Base-by-base conservation (phyloP, 2,329 filamentous ascomycete genomes). In the Pseudogymnoascus sp. region DNA sequence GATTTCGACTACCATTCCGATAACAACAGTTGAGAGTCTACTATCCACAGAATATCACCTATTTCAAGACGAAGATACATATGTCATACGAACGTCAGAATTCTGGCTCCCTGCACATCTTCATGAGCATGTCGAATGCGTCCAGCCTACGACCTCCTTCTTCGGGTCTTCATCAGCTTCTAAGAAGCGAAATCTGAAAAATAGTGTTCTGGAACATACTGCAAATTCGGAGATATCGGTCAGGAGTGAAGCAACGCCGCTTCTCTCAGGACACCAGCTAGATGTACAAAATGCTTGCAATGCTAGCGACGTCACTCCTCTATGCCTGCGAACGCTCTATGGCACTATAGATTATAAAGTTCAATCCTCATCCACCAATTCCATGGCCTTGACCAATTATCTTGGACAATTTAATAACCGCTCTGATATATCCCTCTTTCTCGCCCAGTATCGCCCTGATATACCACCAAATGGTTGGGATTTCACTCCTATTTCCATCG, bases 61-160 rank as follows among this genome's bases (percentile, higher is more conserved):
- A 63, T 86, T 79, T 71, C 81, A 83, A 65, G 71, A 73, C 30
- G 79, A 84, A 67, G 83, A 82, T 18, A 70, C 76, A 2, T 68
- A 75, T 9, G 68, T 84, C 7, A 75, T 80, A 14, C 78, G 83
- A 41, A 77, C 82, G 0, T 77, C 80, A 1, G 71, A 75, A 41
- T 86, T 82, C 82, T 84, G 81, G 43, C 76, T 86, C 3, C 82
- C 83, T 14, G 68, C 67, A 33, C 79, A 85, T 67, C 74, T 85
- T 4, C 82, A 85, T 66, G 74, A 76, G 57, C 81, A 83, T 67
- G 79, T 85, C 64, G 81, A 84, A 66, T 77, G 80, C 11, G 79
- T 85, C 25, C 82, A 85, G 68, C 83, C 83, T 1, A 85, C 82
- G 1, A 85, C 78, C 58, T 82, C 81, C 0, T 85, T 85, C 73